These are phyloP conservation scores for Calonectria crousiana DNA, from an alignment of 2,329 filamentous ascomycete species.

Conservation along the genomic window DNA sequence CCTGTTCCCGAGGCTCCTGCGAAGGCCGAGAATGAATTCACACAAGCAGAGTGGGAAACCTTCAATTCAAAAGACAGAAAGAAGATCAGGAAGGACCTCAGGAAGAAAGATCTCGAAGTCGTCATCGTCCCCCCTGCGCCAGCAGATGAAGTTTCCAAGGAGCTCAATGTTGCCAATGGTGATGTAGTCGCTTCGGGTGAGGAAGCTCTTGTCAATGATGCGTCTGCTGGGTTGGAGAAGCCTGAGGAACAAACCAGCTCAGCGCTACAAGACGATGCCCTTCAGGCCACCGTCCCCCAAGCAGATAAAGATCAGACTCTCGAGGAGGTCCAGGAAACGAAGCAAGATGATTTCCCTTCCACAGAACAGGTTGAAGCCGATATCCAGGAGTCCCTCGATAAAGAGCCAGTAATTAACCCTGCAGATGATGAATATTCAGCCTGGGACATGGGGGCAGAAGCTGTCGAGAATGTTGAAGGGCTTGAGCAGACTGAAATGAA, in stretches of 20 bases:
- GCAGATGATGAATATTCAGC: conserved; percentile 19
- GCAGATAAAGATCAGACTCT: not conserved
- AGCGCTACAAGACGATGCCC: not conserved
- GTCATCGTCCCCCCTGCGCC: conserved; percentile 29
- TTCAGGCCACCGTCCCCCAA: not conserved
- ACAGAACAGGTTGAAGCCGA: not conserved
- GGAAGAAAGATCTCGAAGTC: conserved; percentile 28
- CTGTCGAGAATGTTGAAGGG: not conserved
- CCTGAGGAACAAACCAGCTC: not conserved
- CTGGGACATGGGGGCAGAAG: conserved; percentile 17
- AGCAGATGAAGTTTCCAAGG: not conserved
- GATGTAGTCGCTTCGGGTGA: conserved; percentile 3
- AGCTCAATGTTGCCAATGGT: not conserved
- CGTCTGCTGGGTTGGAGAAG: not conserved
- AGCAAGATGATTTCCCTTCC: not conserved
- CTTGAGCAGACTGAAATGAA: not conserved
- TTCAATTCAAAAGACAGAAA: conserved; percentile 38
- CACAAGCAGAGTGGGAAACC: conserved; percentile 35
- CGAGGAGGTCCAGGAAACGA: not conserved
- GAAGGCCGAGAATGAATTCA: conserved; percentile 16
- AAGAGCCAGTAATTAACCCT: not conserved
- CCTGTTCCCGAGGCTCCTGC: not conserved
- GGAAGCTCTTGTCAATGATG: conserved; percentile 6
- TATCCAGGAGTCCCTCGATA: not conserved
- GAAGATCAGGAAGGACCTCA: conserved; percentile 42